These are phyloP conservation scores for Myriosclerotinia scirpicola DNA, from an alignment of 2,329 filamentous ascomycete species.

Conservation along the genomic window DNA sequence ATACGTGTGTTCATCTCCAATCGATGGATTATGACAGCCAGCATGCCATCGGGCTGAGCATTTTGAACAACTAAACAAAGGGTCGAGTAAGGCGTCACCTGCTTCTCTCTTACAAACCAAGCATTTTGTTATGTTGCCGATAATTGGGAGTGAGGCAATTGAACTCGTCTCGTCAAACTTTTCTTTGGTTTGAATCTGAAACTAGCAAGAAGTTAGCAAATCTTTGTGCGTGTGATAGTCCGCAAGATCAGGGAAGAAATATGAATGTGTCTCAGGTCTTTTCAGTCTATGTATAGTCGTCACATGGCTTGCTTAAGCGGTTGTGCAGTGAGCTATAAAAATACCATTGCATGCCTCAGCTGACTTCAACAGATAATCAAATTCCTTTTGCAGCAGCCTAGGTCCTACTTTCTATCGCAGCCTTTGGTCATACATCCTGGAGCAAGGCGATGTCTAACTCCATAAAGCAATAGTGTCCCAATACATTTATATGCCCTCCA, in stretches of 20 bases:
- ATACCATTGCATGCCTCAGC: slow-evolving; percentile 28
- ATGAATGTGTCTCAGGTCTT: slow-evolving; percentile 66
- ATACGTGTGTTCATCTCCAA: slow-evolving; percentile 6
- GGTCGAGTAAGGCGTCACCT: slow-evolving; percentile 21
- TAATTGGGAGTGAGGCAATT: slow-evolving; percentile 17
- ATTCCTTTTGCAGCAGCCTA: slow-evolving; percentile 1
- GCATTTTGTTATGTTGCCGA: slow-evolving; percentile 27
- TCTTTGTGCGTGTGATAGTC: not conserved
- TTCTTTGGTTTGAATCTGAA: slow-evolving; percentile 22
- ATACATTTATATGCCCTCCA: slow-evolving; percentile 37
- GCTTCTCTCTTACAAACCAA: slow-evolving; percentile 29
- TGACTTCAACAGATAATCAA: slow-evolving; percentile 23
- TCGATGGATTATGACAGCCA: slow-evolving; percentile 27
- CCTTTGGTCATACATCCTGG: slow-evolving; percentile 58
- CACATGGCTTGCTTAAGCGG: slow-evolving; percentile 43
- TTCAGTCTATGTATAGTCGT: slow-evolving; percentile 60
- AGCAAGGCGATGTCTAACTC: slow-evolving; percentile 50
- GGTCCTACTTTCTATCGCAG: slow-evolving; percentile 51
- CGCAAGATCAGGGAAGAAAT: not conserved
- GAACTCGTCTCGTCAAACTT: slow-evolving; percentile 30
- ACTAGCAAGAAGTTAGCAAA: slow-evolving; percentile 29
- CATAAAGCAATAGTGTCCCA: slow-evolving; percentile 49
- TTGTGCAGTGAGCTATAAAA: slow-evolving; percentile 32
- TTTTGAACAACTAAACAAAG: slow-evolving; percentile 29
- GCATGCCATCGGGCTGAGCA: slow-evolving; percentile 32